phyloP scores from a whole-genome alignment of 257 asterid genomes.

The Plantago ovata region DNA sequence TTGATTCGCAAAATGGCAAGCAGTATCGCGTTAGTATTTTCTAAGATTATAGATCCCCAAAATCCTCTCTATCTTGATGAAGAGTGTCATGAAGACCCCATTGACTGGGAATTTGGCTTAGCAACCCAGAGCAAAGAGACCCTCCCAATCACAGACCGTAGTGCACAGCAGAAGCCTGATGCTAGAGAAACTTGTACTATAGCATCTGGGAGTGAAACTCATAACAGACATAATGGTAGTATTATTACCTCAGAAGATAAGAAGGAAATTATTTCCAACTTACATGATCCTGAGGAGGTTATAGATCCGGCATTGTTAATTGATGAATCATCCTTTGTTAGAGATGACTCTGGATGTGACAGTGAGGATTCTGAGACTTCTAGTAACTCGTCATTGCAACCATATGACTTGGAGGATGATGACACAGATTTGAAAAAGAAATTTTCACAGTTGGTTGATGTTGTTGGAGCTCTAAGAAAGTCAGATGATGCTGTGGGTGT shows the following conservation, averaged over 20 bases:
- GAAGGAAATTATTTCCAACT: constrained; percentile 31
- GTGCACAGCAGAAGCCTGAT: constrained; percentile 29
- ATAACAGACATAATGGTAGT: constrained; percentile 25
- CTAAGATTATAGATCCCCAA: constrained; percentile 76
- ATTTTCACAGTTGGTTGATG: constrained; percentile 84
- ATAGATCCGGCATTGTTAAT: constrained; percentile 69
- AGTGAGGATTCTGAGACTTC: constrained; percentile 70
- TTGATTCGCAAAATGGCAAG: constrained; percentile 94
- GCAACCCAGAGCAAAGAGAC: constrained; percentile 34
- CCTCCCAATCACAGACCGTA: constrained; percentile 19
- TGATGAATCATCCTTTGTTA: constrained; percentile 36
- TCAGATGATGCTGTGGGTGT: constrained; percentile 92
- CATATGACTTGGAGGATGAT: constrained; percentile 88
- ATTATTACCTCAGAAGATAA: constrained; percentile 29
- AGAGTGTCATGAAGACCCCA: constrained; percentile 50
- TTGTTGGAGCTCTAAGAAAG: constrained; percentile 84
- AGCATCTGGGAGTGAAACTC: constrained; percentile 30
- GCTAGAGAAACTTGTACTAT: constrained; percentile 28
- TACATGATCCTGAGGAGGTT: constrained; percentile 84
- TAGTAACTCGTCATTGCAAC: constrained; percentile 61
- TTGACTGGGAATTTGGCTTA: constrained; percentile 88
- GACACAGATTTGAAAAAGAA: constrained; percentile 66
- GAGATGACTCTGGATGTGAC: constrained; percentile 51
- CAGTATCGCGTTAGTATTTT: constrained; percentile 81
- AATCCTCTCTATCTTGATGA: constrained; percentile 95